A percentile compares a stretch with the other conserved stretches of the same genome.
phyloP scores from a whole-genome alignment of 2,329 filamentous ascomycete genomes.

The Periconia macrospinosa region DNA sequence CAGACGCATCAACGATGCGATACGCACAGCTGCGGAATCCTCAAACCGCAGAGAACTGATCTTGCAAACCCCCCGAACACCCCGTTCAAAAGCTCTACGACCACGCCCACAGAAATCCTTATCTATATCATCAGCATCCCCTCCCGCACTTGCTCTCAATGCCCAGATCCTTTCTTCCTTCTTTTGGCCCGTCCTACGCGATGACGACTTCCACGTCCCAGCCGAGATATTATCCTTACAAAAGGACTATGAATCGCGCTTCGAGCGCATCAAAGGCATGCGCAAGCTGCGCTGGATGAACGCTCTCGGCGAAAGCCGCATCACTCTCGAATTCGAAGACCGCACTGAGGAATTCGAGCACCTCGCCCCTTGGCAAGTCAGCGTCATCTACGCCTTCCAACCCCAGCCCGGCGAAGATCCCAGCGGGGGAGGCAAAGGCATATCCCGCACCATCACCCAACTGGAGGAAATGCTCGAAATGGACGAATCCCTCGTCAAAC shows the following conservation, averaged over 20 bases:
- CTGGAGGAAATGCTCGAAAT: constrained; percentile 65
- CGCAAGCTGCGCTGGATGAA: constrained; percentile 89
- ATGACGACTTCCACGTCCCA: constrained; percentile 69
- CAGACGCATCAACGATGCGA: constrained; percentile 66
- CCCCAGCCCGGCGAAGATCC: constrained; percentile 43
- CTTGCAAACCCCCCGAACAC: constrained; percentile 23
- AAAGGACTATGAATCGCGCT: constrained; percentile 71
- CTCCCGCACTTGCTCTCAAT: constrained; percentile 57
- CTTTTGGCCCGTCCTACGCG: constrained; percentile 85
- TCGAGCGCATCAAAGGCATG: constrained; percentile 77
- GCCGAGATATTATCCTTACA: constrained; percentile 62
- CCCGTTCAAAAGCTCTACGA: constrained; percentile 26
- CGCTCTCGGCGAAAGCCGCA: constrained; percentile 74
- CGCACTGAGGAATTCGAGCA: constrained; percentile 73
- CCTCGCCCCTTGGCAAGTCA: constrained; percentile 82
- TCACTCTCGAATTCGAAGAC: constrained; percentile 83
- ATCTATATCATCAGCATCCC: constrained; percentile 15
- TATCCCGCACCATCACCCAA: constrained; percentile 46
- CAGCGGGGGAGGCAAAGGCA: constrained; percentile 7
- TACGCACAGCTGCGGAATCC: constrained; percentile 22
- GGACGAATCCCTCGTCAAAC: constrained; percentile 70
- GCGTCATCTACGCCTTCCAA: constrained; percentile 83
- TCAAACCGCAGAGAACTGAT: constrained; percentile 18
- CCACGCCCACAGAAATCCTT: constrained; percentile 25
- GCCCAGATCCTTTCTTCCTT: constrained; percentile 87